Conservation (phyloP, 495 filamentous ascomycete genomes). For the Pyrenopolyporus hunteri region DNA sequence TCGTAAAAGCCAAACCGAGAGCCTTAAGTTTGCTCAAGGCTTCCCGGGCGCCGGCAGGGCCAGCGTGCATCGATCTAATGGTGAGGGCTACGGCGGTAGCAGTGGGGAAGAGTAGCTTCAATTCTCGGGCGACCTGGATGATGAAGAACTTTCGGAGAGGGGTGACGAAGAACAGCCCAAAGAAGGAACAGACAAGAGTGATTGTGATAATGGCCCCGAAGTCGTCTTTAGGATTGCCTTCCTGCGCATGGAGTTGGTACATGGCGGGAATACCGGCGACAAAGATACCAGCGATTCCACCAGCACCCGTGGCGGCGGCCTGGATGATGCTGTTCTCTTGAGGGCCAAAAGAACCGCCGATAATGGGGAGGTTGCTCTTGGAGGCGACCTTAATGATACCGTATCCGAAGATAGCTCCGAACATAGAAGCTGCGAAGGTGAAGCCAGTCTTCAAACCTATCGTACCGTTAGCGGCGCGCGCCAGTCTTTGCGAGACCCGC, state of each 20-base stretch:
- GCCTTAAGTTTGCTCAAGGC: constrained; percentile 66
- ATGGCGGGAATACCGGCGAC: constrained; percentile 68
- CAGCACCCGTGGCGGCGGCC: constrained; percentile 66
- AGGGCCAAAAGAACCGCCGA: constrained; percentile 66
- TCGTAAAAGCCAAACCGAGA: constrained; percentile 56
- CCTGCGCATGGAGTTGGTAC: constrained; percentile 62
- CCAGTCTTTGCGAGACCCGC: background rate
- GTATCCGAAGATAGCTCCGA: constrained; percentile 70
- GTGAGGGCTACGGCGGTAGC: constrained; percentile 67
- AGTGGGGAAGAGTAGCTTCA: constrained; percentile 69
- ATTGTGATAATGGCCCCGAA: constrained; percentile 66
- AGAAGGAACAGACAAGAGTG: constrained; percentile 67
- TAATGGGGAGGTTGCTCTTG: constrained; percentile 59
- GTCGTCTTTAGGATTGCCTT: constrained; percentile 56
- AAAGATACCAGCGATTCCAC: constrained; percentile 68
- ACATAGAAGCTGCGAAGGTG: constrained; percentile 65
- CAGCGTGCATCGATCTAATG: constrained; percentile 68
- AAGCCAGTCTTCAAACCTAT: constrained; percentile 69
- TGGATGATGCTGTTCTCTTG: constrained; percentile 73
- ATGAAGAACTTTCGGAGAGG: constrained; percentile 74
- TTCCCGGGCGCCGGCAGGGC: constrained; percentile 56
- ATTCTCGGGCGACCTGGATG: constrained; percentile 66
- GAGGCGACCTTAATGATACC: constrained; percentile 65
- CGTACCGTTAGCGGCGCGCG: constrained; percentile 33
- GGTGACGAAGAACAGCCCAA: constrained; percentile 71